Evolutionary conservation across 148 eudicot genomes (phyloP).

Genomic region (Rhododendron simsii): DNA sequence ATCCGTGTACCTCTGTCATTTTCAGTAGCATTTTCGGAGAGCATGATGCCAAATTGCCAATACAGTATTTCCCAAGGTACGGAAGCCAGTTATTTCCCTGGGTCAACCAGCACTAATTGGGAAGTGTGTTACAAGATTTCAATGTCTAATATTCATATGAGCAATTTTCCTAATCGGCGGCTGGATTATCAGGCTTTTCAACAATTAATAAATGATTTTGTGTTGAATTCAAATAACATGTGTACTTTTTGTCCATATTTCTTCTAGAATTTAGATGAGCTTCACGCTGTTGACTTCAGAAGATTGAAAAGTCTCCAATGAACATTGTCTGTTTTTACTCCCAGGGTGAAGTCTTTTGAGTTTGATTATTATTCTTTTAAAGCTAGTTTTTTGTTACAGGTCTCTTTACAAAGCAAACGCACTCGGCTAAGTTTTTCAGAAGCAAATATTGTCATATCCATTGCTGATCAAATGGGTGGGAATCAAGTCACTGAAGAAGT

Average conservation of each 20-base stretch:
- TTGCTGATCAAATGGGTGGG: background rate
- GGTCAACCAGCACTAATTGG: background rate
- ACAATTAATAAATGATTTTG: background rate
- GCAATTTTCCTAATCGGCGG: background rate
- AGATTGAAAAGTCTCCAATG: background rate
- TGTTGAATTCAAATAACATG: background rate
- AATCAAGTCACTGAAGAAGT: background rate
- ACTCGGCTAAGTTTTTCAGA: background rate
- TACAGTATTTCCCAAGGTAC: background rate
- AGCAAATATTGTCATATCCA: background rate
- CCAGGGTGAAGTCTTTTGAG: background rate
- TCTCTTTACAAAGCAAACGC: background rate
- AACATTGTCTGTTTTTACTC: background rate
- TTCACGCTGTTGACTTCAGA: background rate
- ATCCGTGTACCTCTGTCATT: background rate
- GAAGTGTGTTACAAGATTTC: background rate
- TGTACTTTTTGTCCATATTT: background rate
- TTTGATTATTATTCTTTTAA: background rate
- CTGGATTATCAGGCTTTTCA: background rate
- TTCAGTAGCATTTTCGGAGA: background rate
- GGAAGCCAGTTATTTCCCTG: background rate
- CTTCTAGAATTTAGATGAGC: background rate
- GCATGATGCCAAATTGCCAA: background rate
- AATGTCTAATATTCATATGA: background rate
- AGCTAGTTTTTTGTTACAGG: background rate